These are phyloP conservation scores for Taiwanofungus camphoratus DNA, from an alignment of 1,284 basidiomycete genomes.

Conservation along the genomic window DNA sequence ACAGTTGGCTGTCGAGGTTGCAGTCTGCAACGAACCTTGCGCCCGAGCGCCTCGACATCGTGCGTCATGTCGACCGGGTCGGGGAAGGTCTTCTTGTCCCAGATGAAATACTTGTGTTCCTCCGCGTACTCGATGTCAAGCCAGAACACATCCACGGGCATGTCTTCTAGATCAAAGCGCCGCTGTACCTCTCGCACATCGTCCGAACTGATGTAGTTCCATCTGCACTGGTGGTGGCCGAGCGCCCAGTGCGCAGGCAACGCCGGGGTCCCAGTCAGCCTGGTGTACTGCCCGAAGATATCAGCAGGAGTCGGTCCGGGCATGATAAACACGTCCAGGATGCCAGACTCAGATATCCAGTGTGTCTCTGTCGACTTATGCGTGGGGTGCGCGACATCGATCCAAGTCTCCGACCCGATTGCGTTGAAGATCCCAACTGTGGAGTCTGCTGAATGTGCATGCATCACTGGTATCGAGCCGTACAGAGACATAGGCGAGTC, in stretches of 20 bases:
- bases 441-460: slow-evolving; percentile 81
- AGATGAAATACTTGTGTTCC: slow-evolving; percentile 97
- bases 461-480: slow-evolving; percentile 88
- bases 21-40: slow-evolving; percentile 58
- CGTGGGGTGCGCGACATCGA: slow-evolving; percentile 75
- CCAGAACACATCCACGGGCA: slow-evolving; percentile 98
- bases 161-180: slow-evolving; percentile 88
- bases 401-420: slow-evolving; percentile 93
- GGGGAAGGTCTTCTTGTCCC: slow-evolving; percentile 90
- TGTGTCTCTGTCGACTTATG: slow-evolving; percentile 77
- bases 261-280: slow-evolving; percentile 80
- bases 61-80: slow-evolving; percentile 92
- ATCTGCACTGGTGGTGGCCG: slow-evolving; percentile 96
- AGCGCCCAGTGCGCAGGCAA: slow-evolving; percentile 90
- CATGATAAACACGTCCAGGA: slow-evolving; percentile 91
- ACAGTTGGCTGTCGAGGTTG: not conserved
- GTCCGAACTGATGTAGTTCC: slow-evolving; percentile 94
- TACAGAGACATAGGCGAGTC: slow-evolving; percentile 91
- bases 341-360: slow-evolving; percentile 96
- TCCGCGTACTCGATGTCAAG: slow-evolving; percentile 96
- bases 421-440: slow-evolving; percentile 91
- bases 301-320: slow-evolving; percentile 82
- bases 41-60: slow-evolving; percentile 77
- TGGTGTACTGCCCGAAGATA: slow-evolving; percentile 83
- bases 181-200: slow-evolving; percentile 87